Evolutionary conservation across 2,329 filamentous ascomycete species (phyloP).

Genomic region (Arthroderma sp.): DNA sequence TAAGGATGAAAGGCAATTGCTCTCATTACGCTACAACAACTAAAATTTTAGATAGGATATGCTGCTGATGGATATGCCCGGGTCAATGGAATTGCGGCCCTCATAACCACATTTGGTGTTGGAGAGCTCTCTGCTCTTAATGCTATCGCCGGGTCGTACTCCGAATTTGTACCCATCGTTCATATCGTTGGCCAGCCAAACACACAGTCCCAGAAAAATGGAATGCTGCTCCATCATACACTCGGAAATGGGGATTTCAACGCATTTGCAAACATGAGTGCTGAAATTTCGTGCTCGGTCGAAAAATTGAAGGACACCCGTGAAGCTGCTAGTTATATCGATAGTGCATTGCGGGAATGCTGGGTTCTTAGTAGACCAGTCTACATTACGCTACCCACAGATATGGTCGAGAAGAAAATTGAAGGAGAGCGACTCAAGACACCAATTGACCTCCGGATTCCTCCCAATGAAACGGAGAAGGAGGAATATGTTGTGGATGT

Average conservation of each 20-base stretch:
- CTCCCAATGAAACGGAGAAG: conserved; percentile 52
- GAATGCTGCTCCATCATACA: conserved; percentile 49
- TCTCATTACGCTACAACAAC: background rate
- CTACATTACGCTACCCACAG: conserved; percentile 41
- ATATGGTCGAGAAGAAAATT: conserved; percentile 51
- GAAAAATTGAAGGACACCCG: conserved; percentile 34
- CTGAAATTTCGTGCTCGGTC: conserved; percentile 38
- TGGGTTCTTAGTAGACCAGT: conserved; percentile 42
- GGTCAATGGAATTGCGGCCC: conserved; percentile 53
- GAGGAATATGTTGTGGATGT: conserved; percentile 69
- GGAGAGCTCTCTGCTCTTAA: conserved; percentile 57
- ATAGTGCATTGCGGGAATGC: conserved; percentile 38
- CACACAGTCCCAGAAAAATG: conserved; percentile 30
- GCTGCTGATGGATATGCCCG: conserved; percentile 64
- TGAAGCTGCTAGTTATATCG: conserved; percentile 38
- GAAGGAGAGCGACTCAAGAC: conserved; percentile 56
- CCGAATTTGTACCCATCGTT: conserved; percentile 56
- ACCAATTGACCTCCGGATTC: conserved; percentile 51
- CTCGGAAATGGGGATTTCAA: conserved; percentile 47
- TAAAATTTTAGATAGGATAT: conserved; percentile 40
- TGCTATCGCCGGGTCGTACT: conserved; percentile 59
- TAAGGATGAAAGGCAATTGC: conserved; percentile 22
- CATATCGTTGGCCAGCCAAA: conserved; percentile 45
- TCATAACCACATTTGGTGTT: conserved; percentile 63
- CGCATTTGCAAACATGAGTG: conserved; percentile 38